A percentile compares a stretch with the other conserved stretches of the same genome.
These are phyloP conservation scores for Colletotrichum lindemuthianum DNA, from an alignment of 2,329 filamentous ascomycete species.

Conservation along the genomic window DNA sequence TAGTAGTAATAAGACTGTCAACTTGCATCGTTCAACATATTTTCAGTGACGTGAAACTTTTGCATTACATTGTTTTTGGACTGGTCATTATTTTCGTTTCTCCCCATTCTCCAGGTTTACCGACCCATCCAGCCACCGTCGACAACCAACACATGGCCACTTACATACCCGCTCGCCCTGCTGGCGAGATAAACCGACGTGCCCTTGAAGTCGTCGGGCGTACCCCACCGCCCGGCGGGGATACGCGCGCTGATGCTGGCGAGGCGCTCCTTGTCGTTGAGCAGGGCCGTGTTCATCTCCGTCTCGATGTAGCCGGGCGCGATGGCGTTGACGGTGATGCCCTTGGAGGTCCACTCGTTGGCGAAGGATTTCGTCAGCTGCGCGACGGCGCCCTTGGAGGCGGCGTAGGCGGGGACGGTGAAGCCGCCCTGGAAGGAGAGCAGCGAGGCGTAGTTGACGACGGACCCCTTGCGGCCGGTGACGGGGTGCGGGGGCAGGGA, in stretches of 20 bases:
- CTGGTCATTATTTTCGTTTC: background rate
- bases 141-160: constrained; percentile 82
- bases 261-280: constrained; percentile 75
- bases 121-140: constrained; percentile 95
- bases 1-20: background rate
- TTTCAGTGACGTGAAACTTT: background rate
- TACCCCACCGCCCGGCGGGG: constrained; percentile 85
- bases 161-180: constrained; percentile 81
- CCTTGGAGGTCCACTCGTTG: constrained; percentile 86
- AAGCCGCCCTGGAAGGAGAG: constrained; percentile 88
- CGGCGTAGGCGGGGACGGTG: constrained; percentile 88
- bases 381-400: constrained; percentile 84
- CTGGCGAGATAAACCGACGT: constrained; percentile 81
- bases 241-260: constrained; percentile 82
- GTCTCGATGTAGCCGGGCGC: constrained; percentile 91
- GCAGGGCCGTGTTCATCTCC: constrained; percentile 91
- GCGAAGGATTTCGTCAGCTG: constrained; percentile 87
- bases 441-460: constrained; percentile 88
- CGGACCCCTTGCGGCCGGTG: constrained; percentile 70
- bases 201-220: constrained; percentile 88
- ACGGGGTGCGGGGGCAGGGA: constrained; percentile 56
- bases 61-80: background rate
- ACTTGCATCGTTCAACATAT: background rate
- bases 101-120: constrained; percentile 50
- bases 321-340: constrained; percentile 87